phyloP scores from a whole-genome alignment of 176 grass and related monocot species.

The Oryza punctata region DNA sequence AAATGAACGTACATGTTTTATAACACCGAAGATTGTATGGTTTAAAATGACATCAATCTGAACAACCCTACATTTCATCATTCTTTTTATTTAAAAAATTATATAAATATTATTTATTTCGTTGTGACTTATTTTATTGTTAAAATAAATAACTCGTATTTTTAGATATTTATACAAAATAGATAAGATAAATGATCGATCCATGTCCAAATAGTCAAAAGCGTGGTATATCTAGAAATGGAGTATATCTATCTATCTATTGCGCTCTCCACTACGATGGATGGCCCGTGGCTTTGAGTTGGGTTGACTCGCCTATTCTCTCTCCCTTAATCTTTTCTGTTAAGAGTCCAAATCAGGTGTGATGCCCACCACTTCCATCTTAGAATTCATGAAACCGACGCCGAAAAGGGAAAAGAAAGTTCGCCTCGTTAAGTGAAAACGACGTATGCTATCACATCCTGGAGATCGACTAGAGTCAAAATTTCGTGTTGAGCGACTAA shows the following conservation, averaged over 20 bases:
- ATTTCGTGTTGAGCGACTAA: not conserved
- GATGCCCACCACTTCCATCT: not conserved
- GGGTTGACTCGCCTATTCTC: not conserved
- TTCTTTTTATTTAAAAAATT: too few species aligned
- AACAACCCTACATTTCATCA: too few species aligned
- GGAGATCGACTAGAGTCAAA: not conserved
- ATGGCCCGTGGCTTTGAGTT: not conserved
- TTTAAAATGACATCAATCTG: too few species aligned
- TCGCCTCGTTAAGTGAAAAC: not conserved
- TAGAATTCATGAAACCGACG: not conserved
- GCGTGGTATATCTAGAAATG: too few species aligned
- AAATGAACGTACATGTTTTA: too few species aligned
- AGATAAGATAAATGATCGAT: too few species aligned
- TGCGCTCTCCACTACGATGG: slow-evolving; percentile 32
- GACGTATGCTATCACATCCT: not conserved
- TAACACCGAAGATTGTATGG: too few species aligned
- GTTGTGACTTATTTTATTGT: too few species aligned
- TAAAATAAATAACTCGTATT: too few species aligned
- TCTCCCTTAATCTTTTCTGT: not conserved
- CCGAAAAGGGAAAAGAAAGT: not conserved
- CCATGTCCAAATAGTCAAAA: too few species aligned
- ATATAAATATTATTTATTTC: too few species aligned
- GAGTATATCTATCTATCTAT: not conserved
- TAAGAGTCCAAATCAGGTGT: slow-evolving; percentile 34
- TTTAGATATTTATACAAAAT: too few species aligned